Conservation (phyloP, 2,329 filamentous ascomycete genomes). For the Malbranchea cinnamomea region DNA sequence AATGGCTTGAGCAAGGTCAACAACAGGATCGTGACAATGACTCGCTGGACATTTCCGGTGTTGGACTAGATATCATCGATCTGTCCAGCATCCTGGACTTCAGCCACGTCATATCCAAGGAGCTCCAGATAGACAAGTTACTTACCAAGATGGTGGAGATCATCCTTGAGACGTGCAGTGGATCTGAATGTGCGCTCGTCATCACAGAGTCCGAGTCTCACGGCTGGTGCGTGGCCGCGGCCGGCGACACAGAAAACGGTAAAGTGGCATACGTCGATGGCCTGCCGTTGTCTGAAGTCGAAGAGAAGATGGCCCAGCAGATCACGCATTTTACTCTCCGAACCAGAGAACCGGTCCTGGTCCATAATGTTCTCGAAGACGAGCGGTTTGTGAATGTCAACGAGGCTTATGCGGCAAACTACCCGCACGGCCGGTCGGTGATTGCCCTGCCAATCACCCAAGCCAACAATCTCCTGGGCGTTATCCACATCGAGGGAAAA, state of each 20-base stretch:
- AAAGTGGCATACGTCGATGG: constrained; percentile 39
- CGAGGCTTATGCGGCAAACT: constrained; percentile 38
- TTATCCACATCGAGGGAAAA: constrained; percentile 47
- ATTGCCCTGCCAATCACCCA: constrained; percentile 50
- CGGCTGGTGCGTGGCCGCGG: constrained; percentile 47
- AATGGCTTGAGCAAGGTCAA: constrained; percentile 28
- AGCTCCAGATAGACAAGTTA: constrained; percentile 47
- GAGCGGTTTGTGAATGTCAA: constrained; percentile 49
- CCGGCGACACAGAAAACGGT: constrained; percentile 41
- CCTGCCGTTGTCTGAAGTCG: constrained; percentile 40
- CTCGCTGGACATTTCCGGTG: constrained; percentile 27
- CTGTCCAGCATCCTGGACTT: constrained; percentile 49
- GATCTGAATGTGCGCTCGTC: constrained; percentile 44
- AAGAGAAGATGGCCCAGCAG: constrained; percentile 45
- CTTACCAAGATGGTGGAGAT: constrained; percentile 50
- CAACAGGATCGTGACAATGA: constrained; percentile 23
- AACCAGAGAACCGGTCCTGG: constrained; percentile 47
- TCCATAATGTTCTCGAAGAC: constrained; percentile 49
- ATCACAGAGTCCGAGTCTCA: constrained; percentile 42
- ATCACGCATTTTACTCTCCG: constrained; percentile 48
- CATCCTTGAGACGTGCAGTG: constrained; percentile 47
- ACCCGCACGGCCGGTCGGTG: constrained; percentile 44
- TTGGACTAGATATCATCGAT: constrained; percentile 45
- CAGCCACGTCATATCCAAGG: constrained; percentile 49
- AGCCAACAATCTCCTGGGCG: constrained; percentile 42